Conservation (phyloP, 2,329 filamentous ascomycete species). For the Aspergillus hortae region DNA sequence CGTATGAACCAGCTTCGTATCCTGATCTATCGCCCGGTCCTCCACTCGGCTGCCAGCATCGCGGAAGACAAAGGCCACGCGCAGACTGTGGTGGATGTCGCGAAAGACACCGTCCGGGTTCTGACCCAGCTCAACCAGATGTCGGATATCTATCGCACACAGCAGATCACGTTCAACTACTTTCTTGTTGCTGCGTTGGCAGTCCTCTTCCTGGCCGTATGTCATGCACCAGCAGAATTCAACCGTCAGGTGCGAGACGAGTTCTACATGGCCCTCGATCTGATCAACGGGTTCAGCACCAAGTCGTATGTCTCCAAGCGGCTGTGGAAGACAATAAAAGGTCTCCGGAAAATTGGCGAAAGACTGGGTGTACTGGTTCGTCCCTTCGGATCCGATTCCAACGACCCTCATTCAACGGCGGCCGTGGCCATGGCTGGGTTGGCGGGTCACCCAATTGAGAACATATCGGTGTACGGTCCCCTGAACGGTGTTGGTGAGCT, state of each 20-base stretch:
- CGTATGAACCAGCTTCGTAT: slow-evolving; percentile 88
- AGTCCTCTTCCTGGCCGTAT: slow-evolving; percentile 62
- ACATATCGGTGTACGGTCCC: slow-evolving; percentile 48
- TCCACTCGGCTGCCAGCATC: slow-evolving; percentile 82
- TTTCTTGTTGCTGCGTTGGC: slow-evolving; percentile 63
- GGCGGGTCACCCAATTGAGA: slow-evolving; percentile 60
- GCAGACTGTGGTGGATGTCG: slow-evolving; percentile 63
- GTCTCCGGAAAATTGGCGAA: slow-evolving; percentile 61
- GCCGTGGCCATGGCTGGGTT: slow-evolving; percentile 65
- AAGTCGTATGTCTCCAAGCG: slow-evolving; percentile 60
- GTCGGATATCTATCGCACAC: slow-evolving; percentile 60
- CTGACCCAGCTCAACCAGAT: slow-evolving; percentile 60
- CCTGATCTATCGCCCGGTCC: slow-evolving; percentile 79
- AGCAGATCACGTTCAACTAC: slow-evolving; percentile 65
- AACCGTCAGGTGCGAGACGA: slow-evolving; percentile 60
- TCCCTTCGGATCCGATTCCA: slow-evolving; percentile 36
- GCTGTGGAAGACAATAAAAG: slow-evolving; percentile 62
- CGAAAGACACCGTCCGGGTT: slow-evolving; percentile 62
- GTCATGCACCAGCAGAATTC: slow-evolving; percentile 60
- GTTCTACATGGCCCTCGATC: slow-evolving; percentile 64
- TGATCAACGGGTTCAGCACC: slow-evolving; percentile 60
- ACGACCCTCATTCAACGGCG: slow-evolving; percentile 58
- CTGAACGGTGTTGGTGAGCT: slow-evolving; percentile 38
- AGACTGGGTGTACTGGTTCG: slow-evolving; percentile 54
- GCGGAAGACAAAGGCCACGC: slow-evolving; percentile 70